phyloP scores from a whole-genome alignment of 2,329 filamentous ascomycete genomes.

The Xylariomycetidae sp. region DNA sequence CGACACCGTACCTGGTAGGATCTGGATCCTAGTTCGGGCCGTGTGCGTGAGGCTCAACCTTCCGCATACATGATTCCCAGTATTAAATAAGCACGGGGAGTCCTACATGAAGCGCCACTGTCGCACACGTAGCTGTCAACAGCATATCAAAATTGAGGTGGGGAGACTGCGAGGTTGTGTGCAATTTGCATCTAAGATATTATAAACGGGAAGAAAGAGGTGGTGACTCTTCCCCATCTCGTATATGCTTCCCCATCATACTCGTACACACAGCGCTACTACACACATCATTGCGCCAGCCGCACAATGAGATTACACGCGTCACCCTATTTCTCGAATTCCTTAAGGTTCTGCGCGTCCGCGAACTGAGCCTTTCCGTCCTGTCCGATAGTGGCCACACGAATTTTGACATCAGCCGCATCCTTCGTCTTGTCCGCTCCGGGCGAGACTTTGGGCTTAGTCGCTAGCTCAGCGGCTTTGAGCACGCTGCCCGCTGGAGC shows the following conservation, averaged over 20 bases:
- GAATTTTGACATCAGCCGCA: conserved; percentile 40
- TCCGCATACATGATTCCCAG: no score
- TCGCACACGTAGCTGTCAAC: no score
- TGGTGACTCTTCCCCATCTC: no score
- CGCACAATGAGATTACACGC: neutral
- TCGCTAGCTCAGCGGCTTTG: conserved; percentile 48
- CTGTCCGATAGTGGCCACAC: conserved; percentile 51
- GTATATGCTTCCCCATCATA: neutral
- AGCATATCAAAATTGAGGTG: no score
- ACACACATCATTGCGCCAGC: conserved; percentile 9
- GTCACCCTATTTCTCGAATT: conserved; percentile 35
- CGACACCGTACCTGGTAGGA: no score
- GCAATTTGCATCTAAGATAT: no score
- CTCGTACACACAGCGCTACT: conserved; percentile 6
- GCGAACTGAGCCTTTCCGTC: conserved; percentile 66
- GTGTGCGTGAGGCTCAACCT: no score
- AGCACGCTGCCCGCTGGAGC: conserved; percentile 67
- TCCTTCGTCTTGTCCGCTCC: conserved; percentile 25
- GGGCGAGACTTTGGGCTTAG: conserved; percentile 26
- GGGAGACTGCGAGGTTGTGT: no score
- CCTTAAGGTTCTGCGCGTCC: conserved; percentile 53
- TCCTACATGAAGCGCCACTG: no score
- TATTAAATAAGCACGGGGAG: no score
- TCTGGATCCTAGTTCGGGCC: no score
- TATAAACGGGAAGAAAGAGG: no score